These are phyloP conservation scores for Xylaria castorea DNA, from an alignment of 495 filamentous ascomycete species.

Conservation along the genomic window DNA sequence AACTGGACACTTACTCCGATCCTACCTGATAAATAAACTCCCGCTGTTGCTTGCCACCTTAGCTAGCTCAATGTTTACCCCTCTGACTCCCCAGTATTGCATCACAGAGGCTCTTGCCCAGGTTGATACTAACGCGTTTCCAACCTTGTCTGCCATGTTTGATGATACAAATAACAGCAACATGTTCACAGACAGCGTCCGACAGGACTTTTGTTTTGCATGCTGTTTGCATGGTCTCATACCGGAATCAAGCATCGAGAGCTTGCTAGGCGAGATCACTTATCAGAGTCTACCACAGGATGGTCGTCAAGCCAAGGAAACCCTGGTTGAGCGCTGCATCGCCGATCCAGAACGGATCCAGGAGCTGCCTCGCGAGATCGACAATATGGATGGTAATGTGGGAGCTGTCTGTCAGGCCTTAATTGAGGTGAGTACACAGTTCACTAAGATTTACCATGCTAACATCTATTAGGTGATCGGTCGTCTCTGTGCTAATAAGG, in stretches of 20 bases:
- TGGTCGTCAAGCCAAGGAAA: conserved; percentile 77
- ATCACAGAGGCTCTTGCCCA: conserved; percentile 79
- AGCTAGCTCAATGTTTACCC: conserved; percentile 62
- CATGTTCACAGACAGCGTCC: conserved; percentile 78
- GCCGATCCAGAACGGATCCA: conserved; percentile 74
- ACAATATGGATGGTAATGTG: conserved; percentile 94
- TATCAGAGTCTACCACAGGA: conserved; percentile 79
- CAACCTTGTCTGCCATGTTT: conserved; percentile 80
- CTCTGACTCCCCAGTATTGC: conserved; percentile 75
- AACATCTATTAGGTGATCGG: conserved; percentile 67
- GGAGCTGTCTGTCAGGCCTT: conserved; percentile 86
- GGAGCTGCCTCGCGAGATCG: conserved; percentile 77
- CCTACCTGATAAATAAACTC: conserved; percentile 92
- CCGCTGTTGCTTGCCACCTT: conserved; percentile 77
- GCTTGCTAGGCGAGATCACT: conserved; percentile 82
- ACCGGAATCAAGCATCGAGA: conserved; percentile 76
- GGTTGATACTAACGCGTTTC: conserved; percentile 80
- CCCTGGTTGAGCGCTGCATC: conserved; percentile 75
- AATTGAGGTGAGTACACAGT: conserved; percentile 64
- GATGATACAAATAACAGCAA: conserved; percentile 71
- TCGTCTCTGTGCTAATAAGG: conserved; percentile 78
- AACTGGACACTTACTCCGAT: conserved; percentile 79
- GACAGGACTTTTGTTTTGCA: conserved; percentile 91
- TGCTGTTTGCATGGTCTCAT: conserved; percentile 87
- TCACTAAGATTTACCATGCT: neutral